A percentile compares a stretch with the other conserved stretches of the same genome.
Conservation (phyloP, 345 rosid species). For the Geranium brycei region DNA sequence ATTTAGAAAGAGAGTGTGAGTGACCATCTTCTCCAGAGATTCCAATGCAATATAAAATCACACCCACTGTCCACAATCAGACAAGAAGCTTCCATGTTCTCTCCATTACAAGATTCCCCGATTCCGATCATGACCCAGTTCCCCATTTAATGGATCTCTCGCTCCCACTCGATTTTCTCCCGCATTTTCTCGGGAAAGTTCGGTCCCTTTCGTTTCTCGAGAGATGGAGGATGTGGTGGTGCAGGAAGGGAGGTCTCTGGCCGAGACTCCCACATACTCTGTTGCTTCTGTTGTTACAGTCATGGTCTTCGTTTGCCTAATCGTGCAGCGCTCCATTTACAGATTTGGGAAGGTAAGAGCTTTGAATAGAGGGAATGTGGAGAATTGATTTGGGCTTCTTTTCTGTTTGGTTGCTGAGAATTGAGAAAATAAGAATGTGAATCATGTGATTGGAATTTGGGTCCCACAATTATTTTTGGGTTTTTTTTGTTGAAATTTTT, state of each 20-base stretch:
- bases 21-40: not conserved
- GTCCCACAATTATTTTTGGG: no score
- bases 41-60: not conserved
- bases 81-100: not conserved
- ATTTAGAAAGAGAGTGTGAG: slow-evolving; percentile 3
- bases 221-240: slow-evolving; percentile 24
- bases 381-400: no score
- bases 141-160: not conserved
- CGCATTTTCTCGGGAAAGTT: not conserved
- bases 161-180: not conserved
- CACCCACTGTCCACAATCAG: not conserved
- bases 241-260: slow-evolving; percentile 60
- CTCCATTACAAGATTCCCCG: not conserved
- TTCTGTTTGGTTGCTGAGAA: no score
- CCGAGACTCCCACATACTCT: slow-evolving; percentile 85
- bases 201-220: slow-evolving; percentile 1
- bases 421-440: no score
- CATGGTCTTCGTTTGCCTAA: slow-evolving; percentile 54
- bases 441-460: no score
- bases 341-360: slow-evolving; percentile 64
- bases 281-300: slow-evolving; percentile 80
- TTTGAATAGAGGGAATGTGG: not conserved
- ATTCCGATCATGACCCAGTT: not conserved
- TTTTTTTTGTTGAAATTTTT: no score
- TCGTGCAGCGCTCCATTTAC: slow-evolving; percentile 69